Percentiles rank a stretch among this genome's conserved stretches.
Conservation (phyloP, 495 filamentous ascomycete genomes). For the Mytilinidion resinicola region DNA sequence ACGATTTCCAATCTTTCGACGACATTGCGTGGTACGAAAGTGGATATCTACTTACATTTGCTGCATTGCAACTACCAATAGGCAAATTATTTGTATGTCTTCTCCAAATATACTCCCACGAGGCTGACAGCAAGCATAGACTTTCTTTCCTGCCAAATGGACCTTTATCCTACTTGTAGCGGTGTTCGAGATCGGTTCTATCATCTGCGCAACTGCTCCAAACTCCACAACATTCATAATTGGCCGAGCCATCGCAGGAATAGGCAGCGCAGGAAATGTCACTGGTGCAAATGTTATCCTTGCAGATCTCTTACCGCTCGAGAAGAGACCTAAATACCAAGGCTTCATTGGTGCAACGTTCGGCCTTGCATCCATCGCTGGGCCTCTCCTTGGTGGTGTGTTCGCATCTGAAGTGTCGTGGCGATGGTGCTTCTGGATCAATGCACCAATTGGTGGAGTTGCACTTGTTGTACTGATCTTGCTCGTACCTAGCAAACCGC, state of each 20-base stretch:
- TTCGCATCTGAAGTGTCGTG: slow-evolving; percentile 49
- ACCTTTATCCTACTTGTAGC: slow-evolving; percentile 63
- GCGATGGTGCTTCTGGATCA: slow-evolving; percentile 79
- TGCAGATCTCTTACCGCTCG: slow-evolving; percentile 64
- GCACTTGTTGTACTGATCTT: slow-evolving; percentile 47
- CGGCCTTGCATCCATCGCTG: slow-evolving; percentile 57
- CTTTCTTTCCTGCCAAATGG: slow-evolving; percentile 63
- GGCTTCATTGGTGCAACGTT: slow-evolving; percentile 73
- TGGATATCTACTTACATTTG: slow-evolving; percentile 20
- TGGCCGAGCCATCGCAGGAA: slow-evolving; percentile 34
- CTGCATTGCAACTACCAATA: slow-evolving; percentile 63
- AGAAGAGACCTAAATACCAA: slow-evolving; percentile 63
- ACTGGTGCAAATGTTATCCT: slow-evolving; percentile 77
- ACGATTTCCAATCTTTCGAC: slow-evolving; percentile 20
- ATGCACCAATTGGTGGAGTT: slow-evolving; percentile 56
- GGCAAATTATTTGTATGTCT: slow-evolving; percentile 58
- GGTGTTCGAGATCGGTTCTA: slow-evolving; percentile 35
- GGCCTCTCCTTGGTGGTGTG: slow-evolving; percentile 35
- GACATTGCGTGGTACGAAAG: slow-evolving; percentile 26
- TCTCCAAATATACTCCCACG: too few relatives aligned
- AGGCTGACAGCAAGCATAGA: slow-evolving; percentile 21
- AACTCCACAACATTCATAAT: slow-evolving; percentile 33
- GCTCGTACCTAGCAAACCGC: slow-evolving; percentile 40
- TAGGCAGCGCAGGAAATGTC: slow-evolving; percentile 53
- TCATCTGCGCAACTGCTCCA: slow-evolving; percentile 33